phyloP scores from a whole-genome alignment of 768 basidiomycete species.

The Mycena sanguinolenta region DNA sequence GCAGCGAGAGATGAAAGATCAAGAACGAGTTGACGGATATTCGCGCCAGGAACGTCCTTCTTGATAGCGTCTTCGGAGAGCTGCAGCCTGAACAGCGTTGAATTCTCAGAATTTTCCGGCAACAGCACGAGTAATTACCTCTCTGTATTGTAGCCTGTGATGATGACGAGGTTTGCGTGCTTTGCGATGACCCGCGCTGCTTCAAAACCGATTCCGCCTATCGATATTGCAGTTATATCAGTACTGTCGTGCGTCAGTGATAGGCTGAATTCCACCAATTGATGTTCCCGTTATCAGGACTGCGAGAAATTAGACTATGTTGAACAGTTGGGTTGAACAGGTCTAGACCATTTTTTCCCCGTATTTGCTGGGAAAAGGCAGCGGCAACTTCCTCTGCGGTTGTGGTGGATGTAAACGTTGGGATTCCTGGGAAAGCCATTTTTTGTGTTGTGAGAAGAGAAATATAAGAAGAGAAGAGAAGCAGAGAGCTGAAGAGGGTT shows the following conservation, averaged over 20 bases:
- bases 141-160: background rate
- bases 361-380: background rate
- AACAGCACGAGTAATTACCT: background rate
- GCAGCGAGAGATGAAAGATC: background rate
- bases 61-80: background rate
- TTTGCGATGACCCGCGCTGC: background rate
- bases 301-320: too few species aligned
- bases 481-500: too few species aligned
- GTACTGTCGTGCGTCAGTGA: background rate
- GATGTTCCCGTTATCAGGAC: background rate
- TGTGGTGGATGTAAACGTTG: background rate
- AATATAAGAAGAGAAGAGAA: too few species aligned
- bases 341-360: background rate
- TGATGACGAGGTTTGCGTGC: background rate
- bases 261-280: too few species aligned
- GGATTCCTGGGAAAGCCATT: background rate
- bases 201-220: background rate
- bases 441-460: too few species aligned
- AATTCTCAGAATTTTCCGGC: too few species aligned
- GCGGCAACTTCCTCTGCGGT: background rate
- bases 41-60: background rate
- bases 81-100: background rate
- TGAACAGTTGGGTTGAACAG: too few species aligned
- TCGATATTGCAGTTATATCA: background rate
- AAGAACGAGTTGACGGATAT: background rate